A percentile compares a stretch with the other conserved stretches of the same genome.
Conservation (phyloP, 176 grass and related monocot species). For the Lolium multiflorum region DNA sequence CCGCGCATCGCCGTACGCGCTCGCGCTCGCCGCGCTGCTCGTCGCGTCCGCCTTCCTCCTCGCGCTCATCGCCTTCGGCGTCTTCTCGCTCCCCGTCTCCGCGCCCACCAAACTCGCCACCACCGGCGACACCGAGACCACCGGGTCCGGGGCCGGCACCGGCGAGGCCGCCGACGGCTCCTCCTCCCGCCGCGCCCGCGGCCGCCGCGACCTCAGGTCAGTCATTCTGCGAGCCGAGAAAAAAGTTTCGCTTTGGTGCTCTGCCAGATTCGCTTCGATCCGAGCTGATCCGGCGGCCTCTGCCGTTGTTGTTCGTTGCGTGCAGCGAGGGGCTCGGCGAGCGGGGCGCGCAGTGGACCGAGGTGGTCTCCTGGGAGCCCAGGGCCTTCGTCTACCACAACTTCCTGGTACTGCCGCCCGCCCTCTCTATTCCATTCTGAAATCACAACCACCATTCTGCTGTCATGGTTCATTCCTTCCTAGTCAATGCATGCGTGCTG, state of each 20-base stretch:
- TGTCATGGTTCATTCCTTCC: neutral
- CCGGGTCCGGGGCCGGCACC: neutral
- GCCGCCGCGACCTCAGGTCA: slow-evolving; percentile 54
- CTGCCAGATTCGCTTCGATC: slow-evolving; percentile 34
- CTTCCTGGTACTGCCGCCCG: slow-evolving; percentile 60
- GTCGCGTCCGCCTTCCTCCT: slow-evolving; percentile 63
- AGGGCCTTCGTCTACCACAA: slow-evolving; percentile 87
- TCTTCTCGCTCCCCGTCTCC: slow-evolving; percentile 74
- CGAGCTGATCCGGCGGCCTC: slow-evolving; percentile 18
- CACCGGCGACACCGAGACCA: slow-evolving; percentile 15
- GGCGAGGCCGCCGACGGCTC: neutral
- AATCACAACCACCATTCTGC: neutral
- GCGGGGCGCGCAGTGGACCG: slow-evolving; percentile 89
- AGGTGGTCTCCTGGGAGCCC: slow-evolving; percentile 94
- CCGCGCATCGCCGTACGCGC: slow-evolving; percentile 58
- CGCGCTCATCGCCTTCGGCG: slow-evolving; percentile 74
- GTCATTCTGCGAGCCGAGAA: neutral
- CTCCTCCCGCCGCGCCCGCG: slow-evolving; percentile 3
- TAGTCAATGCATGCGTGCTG: neutral
- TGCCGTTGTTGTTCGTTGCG: neutral
- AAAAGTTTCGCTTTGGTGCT: no score
- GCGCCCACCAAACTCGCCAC: slow-evolving; percentile 31
- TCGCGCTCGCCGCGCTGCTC: slow-evolving; percentile 69
- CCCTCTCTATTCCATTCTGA: neutral
- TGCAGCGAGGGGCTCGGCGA: slow-evolving; percentile 70